phyloP scores from a whole-genome alignment of 495 filamentous ascomycete species.

The Aspergillus heteromorphus region DNA sequence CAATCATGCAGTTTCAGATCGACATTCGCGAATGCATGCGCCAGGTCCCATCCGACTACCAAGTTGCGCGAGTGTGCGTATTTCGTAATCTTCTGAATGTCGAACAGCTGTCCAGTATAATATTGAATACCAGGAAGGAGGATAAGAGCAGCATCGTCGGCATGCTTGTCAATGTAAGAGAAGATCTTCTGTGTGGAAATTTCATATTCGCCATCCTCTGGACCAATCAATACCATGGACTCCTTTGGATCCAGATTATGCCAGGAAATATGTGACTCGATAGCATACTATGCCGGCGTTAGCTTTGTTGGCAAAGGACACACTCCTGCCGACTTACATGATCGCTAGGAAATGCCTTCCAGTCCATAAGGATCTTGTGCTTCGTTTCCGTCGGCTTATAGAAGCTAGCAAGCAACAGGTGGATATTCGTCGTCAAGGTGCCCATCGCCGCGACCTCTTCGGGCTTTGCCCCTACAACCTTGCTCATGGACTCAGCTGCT shows the following conservation, averaged over 20 bases:
- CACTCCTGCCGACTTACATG: constrained; percentile 48
- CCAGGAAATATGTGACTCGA: constrained; percentile 82
- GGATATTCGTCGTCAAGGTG: constrained; percentile 86
- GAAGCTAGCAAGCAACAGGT: constrained; percentile 84
- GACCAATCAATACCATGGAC: constrained; percentile 72
- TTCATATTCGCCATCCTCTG: constrained; percentile 46
- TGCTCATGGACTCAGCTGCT: constrained; percentile 66
- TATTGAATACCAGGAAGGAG: constrained; percentile 91
- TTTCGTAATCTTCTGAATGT: constrained; percentile 79
- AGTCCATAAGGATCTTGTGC: constrained; percentile 88
- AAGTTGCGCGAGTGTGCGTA: constrained; percentile 72
- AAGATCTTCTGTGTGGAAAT: constrained; percentile 69
- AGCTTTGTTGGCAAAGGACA: neutral
- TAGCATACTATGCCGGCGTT: constrained; percentile 60
- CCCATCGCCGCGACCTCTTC: constrained; percentile 89
- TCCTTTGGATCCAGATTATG: constrained; percentile 62
- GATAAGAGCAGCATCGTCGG: constrained; percentile 67
- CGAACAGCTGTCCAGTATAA: constrained; percentile 87
- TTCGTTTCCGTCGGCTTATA: constrained; percentile 70
- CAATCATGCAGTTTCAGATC: constrained; percentile 78
- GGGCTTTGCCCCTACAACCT: constrained; percentile 71
- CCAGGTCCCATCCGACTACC: constrained; percentile 86
- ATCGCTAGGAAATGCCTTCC: constrained; percentile 92
- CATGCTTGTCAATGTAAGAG: constrained; percentile 68
- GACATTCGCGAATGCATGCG: constrained; percentile 92